These are phyloP conservation scores for Acacia confusa DNA, from an alignment of 306 rosid species.

Conservation along the genomic window DNA sequence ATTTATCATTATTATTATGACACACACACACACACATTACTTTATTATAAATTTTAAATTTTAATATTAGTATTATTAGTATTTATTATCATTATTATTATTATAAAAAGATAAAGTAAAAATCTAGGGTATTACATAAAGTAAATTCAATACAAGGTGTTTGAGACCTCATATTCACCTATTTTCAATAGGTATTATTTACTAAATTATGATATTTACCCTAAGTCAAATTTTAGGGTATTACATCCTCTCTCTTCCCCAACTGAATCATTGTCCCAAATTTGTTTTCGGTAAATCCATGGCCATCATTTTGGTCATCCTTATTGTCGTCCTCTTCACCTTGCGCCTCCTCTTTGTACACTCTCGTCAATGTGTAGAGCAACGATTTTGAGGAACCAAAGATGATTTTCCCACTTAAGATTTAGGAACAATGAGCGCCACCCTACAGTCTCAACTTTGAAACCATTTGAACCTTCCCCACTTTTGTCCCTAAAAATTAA, in stretches of 20 bases:
- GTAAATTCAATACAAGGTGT: no score
- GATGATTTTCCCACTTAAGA: slow-evolving; percentile 10
- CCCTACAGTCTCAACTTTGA: slow-evolving; percentile 58
- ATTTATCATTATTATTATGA: no score
- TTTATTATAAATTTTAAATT: no score
- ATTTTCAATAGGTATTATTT: no score
- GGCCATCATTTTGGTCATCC: slow-evolving; percentile 54
- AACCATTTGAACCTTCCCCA: slow-evolving; percentile 65
- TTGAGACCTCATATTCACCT: no score
- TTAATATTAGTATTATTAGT: no score
- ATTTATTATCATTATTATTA: no score
- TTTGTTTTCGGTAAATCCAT: slow-evolving; percentile 47
- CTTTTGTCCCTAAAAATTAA: slow-evolving; percentile 64
- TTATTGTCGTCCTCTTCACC: slow-evolving; percentile 54
- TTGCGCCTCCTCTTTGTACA: slow-evolving; percentile 70
- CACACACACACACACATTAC: no score
- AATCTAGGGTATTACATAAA: no score
- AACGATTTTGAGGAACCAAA: slow-evolving; percentile 35
- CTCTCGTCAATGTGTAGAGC: slow-evolving; percentile 72
- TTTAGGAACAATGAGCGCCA: slow-evolving; percentile 29
- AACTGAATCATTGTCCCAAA: not conserved
- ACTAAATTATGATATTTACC: no score
- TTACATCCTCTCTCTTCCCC: not conserved
- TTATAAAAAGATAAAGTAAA: no score
- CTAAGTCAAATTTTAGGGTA: no score